Evolutionary conservation across 2,329 filamentous ascomycete genomes (phyloP).

Genomic region (Aspergillus sp.): DNA sequence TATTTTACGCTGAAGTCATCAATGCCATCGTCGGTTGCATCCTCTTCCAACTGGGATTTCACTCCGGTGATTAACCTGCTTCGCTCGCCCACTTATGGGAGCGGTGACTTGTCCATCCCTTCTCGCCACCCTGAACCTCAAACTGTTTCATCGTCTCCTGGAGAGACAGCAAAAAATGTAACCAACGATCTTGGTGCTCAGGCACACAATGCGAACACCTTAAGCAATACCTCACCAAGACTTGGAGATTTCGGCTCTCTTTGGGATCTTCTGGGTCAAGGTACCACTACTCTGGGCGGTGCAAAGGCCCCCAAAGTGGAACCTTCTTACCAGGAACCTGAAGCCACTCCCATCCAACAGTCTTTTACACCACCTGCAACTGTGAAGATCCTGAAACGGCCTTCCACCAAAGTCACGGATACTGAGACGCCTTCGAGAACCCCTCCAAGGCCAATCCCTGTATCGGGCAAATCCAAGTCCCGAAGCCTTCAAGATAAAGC

Average conservation of each 20-base stretch:
- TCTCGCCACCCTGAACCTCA: constrained; percentile 8
- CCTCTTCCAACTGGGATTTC: constrained; percentile 40
- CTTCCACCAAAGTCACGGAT: constrained; percentile 1
- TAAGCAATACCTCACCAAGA: constrained; percentile 8
- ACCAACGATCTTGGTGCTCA: neutral
- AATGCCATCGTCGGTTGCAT: constrained; percentile 25
- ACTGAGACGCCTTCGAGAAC: neutral
- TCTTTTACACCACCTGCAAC: constrained; percentile 3
- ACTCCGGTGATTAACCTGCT: constrained; percentile 41
- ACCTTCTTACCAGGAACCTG: neutral
- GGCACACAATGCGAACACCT: constrained; percentile 2
- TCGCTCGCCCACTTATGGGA: constrained; percentile 23
- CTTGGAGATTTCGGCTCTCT: constrained; percentile 42
- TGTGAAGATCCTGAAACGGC: constrained; percentile 17
- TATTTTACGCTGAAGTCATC: constrained; percentile 8
- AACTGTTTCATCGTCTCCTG: constrained; percentile 2
- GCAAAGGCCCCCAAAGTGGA: constrained; percentile 3
- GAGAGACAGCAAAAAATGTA: constrained; percentile 6
- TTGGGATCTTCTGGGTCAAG: constrained; percentile 34
- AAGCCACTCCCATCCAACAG: neutral
- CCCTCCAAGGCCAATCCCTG: constrained; percentile 4
- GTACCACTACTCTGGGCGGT: constrained; percentile 5
- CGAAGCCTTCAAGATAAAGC: constrained; percentile 1
- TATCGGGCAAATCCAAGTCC: constrained; percentile 1
- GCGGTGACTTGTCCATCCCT: constrained; percentile 6